These are phyloP conservation scores for Pouteria glomerata DNA, from an alignment of 148 eudicot species.

Conservation along the genomic window DNA sequence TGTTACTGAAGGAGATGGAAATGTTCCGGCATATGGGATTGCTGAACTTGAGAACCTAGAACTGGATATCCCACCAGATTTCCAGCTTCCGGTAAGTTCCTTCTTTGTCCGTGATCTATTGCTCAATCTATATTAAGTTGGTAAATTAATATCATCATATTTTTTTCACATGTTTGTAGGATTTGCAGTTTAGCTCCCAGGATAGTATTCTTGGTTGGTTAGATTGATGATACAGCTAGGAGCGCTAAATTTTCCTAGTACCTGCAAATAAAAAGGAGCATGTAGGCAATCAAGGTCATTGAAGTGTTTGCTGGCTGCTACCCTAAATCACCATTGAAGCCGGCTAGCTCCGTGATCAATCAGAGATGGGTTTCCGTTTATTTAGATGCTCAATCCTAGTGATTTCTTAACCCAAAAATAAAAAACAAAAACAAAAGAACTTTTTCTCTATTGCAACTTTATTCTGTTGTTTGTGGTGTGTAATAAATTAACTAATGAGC, in stretches of 20 bases:
- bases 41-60: constrained; percentile 49
- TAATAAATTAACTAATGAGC: neutral
- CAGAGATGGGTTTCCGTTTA: neutral
- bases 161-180: constrained; percentile 32
- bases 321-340: neutral
- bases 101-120: neutral
- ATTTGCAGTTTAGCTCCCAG: constrained; percentile 65
- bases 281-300: neutral
- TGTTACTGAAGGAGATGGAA: constrained; percentile 16
- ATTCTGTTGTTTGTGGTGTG: neutral
- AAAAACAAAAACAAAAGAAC: neutral
- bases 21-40: constrained; percentile 19
- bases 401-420: neutral
- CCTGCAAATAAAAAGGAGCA: neutral
- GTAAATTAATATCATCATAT: neutral
- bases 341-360: neutral
- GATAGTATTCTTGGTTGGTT: constrained; percentile 68
- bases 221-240: constrained; percentile 25
- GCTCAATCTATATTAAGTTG: neutral
- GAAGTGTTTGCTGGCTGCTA: neutral
- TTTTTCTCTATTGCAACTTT: neutral
- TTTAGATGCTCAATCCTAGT: neutral
- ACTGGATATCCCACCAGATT: constrained; percentile 50
- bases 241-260: neutral
- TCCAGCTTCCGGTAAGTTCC: constrained; percentile 53